Evolutionary conservation across 2,329 filamentous ascomycete species (phyloP), one percentile per base, ranked within the genome.

Genomic region (Aspergillus sp.): DNA sequence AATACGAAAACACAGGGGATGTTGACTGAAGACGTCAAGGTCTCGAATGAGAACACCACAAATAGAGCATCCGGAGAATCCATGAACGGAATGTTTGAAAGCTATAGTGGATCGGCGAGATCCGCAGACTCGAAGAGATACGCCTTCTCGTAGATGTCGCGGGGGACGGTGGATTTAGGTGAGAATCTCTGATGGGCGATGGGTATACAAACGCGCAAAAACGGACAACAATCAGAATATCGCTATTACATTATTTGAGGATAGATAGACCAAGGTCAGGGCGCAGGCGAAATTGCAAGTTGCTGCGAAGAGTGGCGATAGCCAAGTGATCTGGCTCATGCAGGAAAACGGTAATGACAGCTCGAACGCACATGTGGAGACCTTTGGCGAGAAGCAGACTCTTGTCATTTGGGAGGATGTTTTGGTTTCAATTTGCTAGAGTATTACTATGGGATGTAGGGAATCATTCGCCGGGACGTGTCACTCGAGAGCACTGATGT

Each of bases 321-420:
- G 62, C 42, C 79, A 83, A 60, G 63, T 82, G 48, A 81, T 75
- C 67, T 82, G 78, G 78, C 65, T 82, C 48, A 81, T 77, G 3
- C 64, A 68, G 4, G 66, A 72, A 5, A 39, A 5, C 5, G 70
- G 72, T 7, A 70, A 69, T 19, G 79, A 82, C 57, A 73, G 74
- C 62, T 76, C 74, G 48, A 82, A 81, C 56, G 76, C 78, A 4
- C 79, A 80, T 61, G 77, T 73, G 33, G 78, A 78, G 9, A 67
- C 75, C 5, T 78, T 82, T 41, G 75, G 78, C 52, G 60, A 63
- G 40, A 65, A 62, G 42, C 74, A 71, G 41, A 78, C 79, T 2
- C 66, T 83, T 2, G 68, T 82, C 29, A 75, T 76, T 9, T 82
- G 78, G 78, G 80, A 83, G 63, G 76, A 81, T 62, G 79, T 81